Conservation (phyloP, 768 basidiomycete species). For the Xerocomellus chrysenteron region DNA sequence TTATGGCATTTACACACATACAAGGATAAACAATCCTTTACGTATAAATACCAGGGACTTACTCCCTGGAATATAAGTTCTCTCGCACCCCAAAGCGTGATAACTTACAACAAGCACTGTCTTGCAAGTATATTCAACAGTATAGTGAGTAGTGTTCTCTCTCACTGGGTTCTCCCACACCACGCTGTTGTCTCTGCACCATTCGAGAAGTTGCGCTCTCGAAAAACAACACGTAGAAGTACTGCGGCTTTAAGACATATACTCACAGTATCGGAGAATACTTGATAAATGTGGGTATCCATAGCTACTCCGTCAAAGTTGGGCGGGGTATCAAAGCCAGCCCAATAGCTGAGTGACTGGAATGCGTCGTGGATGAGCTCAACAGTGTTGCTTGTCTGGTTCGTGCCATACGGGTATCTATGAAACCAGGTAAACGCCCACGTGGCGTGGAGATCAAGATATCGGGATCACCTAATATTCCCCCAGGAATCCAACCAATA, state of each 20-base stretch:
- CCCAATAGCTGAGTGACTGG: slow-evolving; percentile 71
- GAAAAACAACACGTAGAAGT: neutral
- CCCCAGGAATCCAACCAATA: slow-evolving; percentile 79
- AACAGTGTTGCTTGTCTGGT: slow-evolving; percentile 49
- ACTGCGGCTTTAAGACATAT: neutral
- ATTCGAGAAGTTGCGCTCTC: too few relatives aligned
- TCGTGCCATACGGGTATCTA: slow-evolving; percentile 42
- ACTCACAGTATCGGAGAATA: slow-evolving; percentile 63
- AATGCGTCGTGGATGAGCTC: slow-evolving; percentile 79
- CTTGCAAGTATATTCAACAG: too few relatives aligned
- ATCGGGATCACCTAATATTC: slow-evolving; percentile 55
- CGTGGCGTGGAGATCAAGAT: neutral
- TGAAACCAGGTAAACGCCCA: slow-evolving; percentile 2
- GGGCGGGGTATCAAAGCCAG: slow-evolving; percentile 44
- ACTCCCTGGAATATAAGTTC: too few relatives aligned
- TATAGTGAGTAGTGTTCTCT: too few relatives aligned
- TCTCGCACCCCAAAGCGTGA: too few relatives aligned
- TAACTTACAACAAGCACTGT: too few relatives aligned
- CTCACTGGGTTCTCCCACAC: too few relatives aligned
- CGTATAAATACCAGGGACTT: too few relatives aligned
- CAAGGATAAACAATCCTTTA: too few relatives aligned
- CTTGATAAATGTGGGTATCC: slow-evolving; percentile 79
- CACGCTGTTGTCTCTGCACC: too few relatives aligned
- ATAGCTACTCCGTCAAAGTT: slow-evolving; percentile 65
- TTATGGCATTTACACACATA: too few relatives aligned